Evolutionary conservation across 352 stramenopile species (phyloP).

Genomic region (Poterioochromonas sp.): DNA sequence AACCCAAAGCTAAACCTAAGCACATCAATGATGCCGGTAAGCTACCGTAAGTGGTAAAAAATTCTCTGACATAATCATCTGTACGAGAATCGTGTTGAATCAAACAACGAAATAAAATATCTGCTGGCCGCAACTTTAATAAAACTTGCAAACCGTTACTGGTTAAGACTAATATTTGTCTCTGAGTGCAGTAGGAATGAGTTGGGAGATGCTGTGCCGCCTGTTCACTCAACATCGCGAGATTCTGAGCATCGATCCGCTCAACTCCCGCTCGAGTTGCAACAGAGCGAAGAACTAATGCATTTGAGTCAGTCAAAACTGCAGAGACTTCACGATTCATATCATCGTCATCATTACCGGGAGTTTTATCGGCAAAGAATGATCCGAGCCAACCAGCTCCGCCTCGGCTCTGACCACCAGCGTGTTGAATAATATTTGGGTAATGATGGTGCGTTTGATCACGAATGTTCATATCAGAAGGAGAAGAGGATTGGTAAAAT

Average conservation of each 20-base stretch:
- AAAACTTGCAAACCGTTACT: slow-evolving; percentile 16
- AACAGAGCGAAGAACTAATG: no score
- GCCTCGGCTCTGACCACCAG: no score
- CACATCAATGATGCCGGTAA: slow-evolving; percentile 74
- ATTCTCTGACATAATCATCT: slow-evolving; percentile 30
- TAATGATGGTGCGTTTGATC: not conserved
- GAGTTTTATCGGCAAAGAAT: no score
- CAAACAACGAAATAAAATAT: slow-evolving; percentile 66
- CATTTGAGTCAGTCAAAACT: no score
- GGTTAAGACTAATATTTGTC: not conserved
- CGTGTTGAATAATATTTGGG: no score
- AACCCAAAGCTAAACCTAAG: slow-evolving; percentile 66
- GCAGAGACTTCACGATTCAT: no score
- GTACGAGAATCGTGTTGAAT: not conserved
- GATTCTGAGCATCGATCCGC: not conserved
- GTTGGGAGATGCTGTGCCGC: not conserved
- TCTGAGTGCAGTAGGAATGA: not conserved
- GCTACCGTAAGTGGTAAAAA: slow-evolving; percentile 61
- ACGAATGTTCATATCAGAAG: not conserved
- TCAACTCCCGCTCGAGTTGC: not conserved
- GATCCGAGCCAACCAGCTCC: no score
- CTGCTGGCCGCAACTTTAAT: slow-evolving; percentile 72
- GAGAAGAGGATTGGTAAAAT: not conserved
- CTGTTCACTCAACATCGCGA: not conserved
- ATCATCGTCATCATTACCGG: no score